Evolutionary conservation across 2,329 filamentous ascomycete species (phyloP).

Genomic region (Geoglossum cookeanum): DNA sequence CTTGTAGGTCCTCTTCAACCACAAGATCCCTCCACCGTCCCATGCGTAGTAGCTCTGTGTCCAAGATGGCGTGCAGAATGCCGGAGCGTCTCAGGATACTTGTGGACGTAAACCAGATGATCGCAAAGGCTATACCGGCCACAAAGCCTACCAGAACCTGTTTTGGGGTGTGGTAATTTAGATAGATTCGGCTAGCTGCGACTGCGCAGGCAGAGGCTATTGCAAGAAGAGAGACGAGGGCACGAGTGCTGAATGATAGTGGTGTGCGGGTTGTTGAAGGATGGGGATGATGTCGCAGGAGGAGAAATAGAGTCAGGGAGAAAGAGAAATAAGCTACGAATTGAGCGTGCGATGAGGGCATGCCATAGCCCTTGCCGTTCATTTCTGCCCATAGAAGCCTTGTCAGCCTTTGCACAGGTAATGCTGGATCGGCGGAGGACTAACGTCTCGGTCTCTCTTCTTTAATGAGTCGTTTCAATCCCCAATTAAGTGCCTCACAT

Average conservation of each 20-base stretch:
- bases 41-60: constrained; percentile 41
- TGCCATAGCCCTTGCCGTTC: constrained; percentile 87
- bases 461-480: constrained; percentile 75
- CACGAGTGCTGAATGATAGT: constrained; percentile 42
- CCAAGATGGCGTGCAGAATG: constrained; percentile 52
- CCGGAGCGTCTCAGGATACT: constrained; percentile 46
- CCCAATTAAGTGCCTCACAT: constrained; percentile 82
- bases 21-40: constrained; percentile 68
- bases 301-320: constrained; percentile 65
- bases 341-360: constrained; percentile 91
- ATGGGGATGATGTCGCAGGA: constrained; percentile 53
- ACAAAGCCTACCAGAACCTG: constrained; percentile 69
- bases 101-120: constrained; percentile 63
- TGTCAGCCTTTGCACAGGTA: neutral
- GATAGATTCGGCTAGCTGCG: constrained; percentile 67
- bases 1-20: constrained; percentile 69
- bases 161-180: constrained; percentile 76
- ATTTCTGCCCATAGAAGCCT: constrained; percentile 28
- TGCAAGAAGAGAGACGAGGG: constrained; percentile 36
- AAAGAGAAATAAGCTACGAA: constrained; percentile 85
- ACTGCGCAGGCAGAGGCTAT: constrained; percentile 46
- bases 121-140: constrained; percentile 51
- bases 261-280: constrained; percentile 25
- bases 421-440: constrained; percentile 12
- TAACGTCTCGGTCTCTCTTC: constrained; percentile 71